Evolutionary conservation across 306 rosid species (phyloP).

Genomic region (Cicer bijugum): DNA sequence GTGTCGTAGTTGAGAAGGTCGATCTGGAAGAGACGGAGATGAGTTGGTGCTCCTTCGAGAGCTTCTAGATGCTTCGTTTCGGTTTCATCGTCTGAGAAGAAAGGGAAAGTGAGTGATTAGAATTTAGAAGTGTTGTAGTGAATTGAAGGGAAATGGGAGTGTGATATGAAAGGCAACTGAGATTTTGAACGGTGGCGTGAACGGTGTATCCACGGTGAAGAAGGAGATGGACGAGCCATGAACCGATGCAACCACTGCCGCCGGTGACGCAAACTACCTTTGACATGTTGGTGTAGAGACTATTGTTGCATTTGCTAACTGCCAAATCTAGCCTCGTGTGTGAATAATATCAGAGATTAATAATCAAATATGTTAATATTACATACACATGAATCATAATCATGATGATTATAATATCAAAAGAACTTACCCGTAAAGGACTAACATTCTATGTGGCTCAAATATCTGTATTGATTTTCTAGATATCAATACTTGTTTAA

Average conservation of each 20-base stretch:
- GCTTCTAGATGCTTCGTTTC: constrained; percentile 83
- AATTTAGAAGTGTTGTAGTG: constrained; percentile 6
- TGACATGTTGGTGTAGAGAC: constrained; percentile 38
- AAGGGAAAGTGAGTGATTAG: background rate
- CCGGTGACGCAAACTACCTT: constrained; percentile 87
- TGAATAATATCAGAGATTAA: too few species aligned
- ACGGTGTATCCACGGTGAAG: constrained; percentile 82
- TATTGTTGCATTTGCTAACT: too few species aligned
- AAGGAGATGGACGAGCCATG: constrained; percentile 82
- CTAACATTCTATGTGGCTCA: too few species aligned
- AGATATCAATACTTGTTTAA: too few species aligned
- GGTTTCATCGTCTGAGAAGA: constrained; percentile 55
- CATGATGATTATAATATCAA: too few species aligned
- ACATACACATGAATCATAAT: too few species aligned
- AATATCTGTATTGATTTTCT: too few species aligned
- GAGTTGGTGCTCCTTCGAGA: constrained; percentile 59
- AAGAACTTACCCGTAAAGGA: too few species aligned
- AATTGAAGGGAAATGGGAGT: background rate
- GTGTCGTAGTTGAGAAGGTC: constrained; percentile 74
- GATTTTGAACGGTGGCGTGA: constrained; percentile 79
- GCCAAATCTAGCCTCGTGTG: too few species aligned
- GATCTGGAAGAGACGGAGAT: constrained; percentile 80
- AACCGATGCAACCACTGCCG: constrained; percentile 85
- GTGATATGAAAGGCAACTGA: constrained; percentile 49
- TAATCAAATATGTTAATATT: too few species aligned